phyloP scores from a whole-genome alignment of 495 filamentous ascomycete genomes.

The Copromyces sp. region DNA sequence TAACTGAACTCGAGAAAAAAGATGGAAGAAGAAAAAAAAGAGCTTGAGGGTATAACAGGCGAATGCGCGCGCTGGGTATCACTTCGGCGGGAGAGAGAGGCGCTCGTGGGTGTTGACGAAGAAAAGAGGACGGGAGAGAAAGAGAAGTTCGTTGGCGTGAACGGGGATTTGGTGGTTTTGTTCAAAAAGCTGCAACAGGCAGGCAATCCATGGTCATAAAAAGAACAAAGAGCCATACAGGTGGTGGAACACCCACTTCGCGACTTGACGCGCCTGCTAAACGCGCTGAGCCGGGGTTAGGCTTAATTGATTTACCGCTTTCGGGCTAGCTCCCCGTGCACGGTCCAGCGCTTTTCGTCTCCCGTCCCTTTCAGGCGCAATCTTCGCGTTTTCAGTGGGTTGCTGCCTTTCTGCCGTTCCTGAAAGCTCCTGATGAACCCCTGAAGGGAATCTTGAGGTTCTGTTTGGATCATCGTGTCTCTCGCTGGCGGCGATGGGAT shows the following conservation, averaged over 20 bases:
- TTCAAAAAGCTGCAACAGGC: neutral
- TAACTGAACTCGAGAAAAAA: neutral
- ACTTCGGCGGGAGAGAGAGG: neutral
- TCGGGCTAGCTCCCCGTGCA: neutral
- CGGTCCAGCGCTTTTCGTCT: neutral
- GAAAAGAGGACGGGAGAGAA: neutral
- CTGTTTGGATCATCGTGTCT: neutral
- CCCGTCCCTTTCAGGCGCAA: neutral
- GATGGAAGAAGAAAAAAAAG: neutral
- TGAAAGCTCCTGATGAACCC: neutral
- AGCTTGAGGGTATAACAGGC: neutral
- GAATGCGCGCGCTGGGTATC: neutral
- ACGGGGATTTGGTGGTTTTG: neutral
- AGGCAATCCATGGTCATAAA: neutral
- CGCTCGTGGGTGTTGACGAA: neutral
- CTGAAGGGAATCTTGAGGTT: neutral
- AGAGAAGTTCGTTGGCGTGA: neutral
- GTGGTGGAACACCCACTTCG: neutral
- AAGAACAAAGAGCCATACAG: neutral
- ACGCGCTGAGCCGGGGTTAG: neutral
- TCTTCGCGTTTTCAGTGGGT: neutral
- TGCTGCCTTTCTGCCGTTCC: neutral
- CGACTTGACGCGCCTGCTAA: neutral
- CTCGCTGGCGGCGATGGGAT: neutral
- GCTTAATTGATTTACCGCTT: constrained; percentile 1